Evolutionary conservation across 257 asterid genomes (phyloP), one percentile per base, ranked within the genome.

Genomic region (Solanum corneliomulleri): DNA sequence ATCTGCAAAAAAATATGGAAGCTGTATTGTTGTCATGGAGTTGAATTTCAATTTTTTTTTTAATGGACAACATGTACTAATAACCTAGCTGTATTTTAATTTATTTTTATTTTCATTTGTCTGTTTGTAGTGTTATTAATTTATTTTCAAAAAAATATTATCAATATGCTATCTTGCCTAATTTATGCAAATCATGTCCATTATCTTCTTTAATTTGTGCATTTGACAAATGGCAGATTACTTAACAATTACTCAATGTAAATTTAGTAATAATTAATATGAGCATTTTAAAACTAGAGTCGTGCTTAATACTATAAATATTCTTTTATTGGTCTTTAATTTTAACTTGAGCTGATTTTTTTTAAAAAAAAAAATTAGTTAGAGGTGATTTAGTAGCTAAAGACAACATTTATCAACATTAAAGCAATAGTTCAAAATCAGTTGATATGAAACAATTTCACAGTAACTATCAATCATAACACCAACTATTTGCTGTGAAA

Each of bases 1-100:
- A 80, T 80, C 85, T 80, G 85, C 87, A 83, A n/a, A 37, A 66
- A 87, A 83, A 83, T 27, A 87, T 56, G 89, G 89, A 75, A 87
- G 69, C 12, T 39, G 77, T 85, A 31, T 69, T 64, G 23, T 52
- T 80, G 60, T 80, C 86, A 70, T 27, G 78, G 37, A 29, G 41
- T 25, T 12, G 62, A 49, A 84, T 42, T 84, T 76, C 82, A 86
- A 84, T 84, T 44, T 76, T 84, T 44, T 62, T 76, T 83, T 44
- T 31, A 74, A 84, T 84, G 86, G 74, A 13, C 75, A 56, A 45
- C 64, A 74, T 68, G 72, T 42, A 39, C 10, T 80, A 10, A 10
- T 47, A 1, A 21, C 44, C 68, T 80, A 47, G 85, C 29, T 47
- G 69, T 80, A 47, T 47, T 27, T 75, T 75, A 8, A 80, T 49